Conservation (phyloP, 129 eudicot genomes). For the Centrapalus pauciflorus region DNA sequence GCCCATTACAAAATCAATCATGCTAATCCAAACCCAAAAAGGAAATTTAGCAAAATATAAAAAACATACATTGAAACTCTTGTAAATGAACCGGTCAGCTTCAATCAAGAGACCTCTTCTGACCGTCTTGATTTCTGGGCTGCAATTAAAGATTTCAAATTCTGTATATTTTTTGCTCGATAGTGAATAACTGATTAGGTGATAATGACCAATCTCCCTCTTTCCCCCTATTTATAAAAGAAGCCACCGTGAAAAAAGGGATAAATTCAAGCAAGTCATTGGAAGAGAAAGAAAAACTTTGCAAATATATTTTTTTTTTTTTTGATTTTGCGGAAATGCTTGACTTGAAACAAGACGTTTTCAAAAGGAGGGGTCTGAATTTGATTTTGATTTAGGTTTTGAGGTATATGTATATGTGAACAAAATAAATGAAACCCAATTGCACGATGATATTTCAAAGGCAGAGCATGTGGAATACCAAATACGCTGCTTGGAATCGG, state of each 20-base stretch:
- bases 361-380: constrained; percentile 19
- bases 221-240: constrained; percentile 16
- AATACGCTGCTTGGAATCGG: no score
- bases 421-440: constrained; percentile 1
- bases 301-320: background rate
- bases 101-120: constrained; percentile 2
- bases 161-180: background rate
- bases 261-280: constrained; percentile 2
- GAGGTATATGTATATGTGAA: constrained; percentile 12
- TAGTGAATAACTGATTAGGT: constrained; percentile 20
- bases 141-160: constrained; percentile 5
- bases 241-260: constrained; percentile 11
- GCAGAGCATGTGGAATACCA: constrained; percentile 25
- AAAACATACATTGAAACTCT: background rate
- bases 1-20: background rate
- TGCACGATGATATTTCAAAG: constrained; percentile 44
- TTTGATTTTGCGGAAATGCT: constrained; percentile 3
- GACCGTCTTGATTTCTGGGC: constrained; percentile 17
- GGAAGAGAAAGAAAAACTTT: background rate
- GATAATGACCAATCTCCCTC: constrained; percentile 16
- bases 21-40: background rate
- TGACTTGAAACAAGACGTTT: constrained; percentile 22
- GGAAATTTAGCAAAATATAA: background rate
- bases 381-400: no score
- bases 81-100: constrained; percentile 8